Base-by-base conservation (phyloP, 768 basidiomycete genomes). In the Lactifluus volemus region DNA sequence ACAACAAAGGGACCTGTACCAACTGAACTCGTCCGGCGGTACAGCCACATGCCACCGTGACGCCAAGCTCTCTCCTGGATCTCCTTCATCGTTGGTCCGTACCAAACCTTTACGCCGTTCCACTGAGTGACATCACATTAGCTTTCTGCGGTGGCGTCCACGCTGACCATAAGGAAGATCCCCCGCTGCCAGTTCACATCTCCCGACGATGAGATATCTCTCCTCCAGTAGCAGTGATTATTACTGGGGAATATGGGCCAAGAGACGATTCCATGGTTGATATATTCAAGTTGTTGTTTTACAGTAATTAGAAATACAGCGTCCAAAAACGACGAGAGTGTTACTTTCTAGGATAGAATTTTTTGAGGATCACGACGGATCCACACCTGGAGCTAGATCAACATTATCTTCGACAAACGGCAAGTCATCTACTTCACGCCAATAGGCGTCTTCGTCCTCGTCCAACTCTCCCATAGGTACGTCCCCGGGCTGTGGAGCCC, bases 391-490 rank as follows among this genome's bases (percentile, higher is more conserved):
- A 39, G 34, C 45, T 4, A 34, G 39, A 30, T 60, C 53, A 9
- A 45, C 15, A 12, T 5, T n/a, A 51, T 58, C 55, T 34, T 14
- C 11, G 7, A 45, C 38, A 19, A 54, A 48, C 11, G 50, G 38
- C 29, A 62, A 54, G 42, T 66, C 60, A 15, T 66, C 65, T 45
- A 62, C 39, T 41, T 62, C 64, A 3, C 53, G 53, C 65, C 65
- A 66, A 42, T 66, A 66, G 6, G 44, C 52, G 1, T 60, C 63
- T 17, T 25, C 65, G 11, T 65, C 65, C 8, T 66, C 65, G n/a
- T 65, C 63, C 4, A 32, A 30, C 49, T 29, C 53, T 10, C 29
- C 55, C 15, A 11, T n/a, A 8, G 44, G 34, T 32, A 41, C 11
- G 29, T 50, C 55, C 6, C 53, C 55, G 4, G n/a, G 39, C 11